These are phyloP conservation scores for Chloroidium sp. DNA, from an alignment of 163 green algal species.

Conservation along the genomic window DNA sequence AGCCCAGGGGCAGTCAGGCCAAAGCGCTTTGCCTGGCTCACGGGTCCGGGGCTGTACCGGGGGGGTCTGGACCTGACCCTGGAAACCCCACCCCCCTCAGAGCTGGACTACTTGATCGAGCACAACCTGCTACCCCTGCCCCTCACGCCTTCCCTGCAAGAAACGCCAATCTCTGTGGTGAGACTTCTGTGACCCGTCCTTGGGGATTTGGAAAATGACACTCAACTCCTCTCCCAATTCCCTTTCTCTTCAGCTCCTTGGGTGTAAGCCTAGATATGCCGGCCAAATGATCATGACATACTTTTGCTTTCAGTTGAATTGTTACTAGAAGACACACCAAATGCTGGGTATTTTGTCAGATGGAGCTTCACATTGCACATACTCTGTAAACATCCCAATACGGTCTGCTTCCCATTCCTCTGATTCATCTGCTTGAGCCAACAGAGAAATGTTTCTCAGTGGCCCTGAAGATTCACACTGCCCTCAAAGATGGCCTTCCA, in stretches of 20 bases:
- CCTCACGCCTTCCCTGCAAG: not conserved
- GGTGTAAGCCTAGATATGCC: too few species aligned
- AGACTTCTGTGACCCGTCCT: not conserved
- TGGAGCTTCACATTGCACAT: not conserved
- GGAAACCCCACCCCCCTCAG: not conserved
- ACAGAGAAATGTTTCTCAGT: too few species aligned
- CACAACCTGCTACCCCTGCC: conserved; percentile 28
- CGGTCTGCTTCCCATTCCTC: too few species aligned
- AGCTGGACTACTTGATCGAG: conserved; percentile 26
- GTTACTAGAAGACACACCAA: not conserved
- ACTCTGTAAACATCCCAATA: too few species aligned
- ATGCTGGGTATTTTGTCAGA: not conserved
- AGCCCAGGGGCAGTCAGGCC: not conserved
- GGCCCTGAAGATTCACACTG: too few species aligned
- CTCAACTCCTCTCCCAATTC: not conserved
- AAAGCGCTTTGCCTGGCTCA: conserved; percentile 73
- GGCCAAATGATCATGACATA: too few species aligned
- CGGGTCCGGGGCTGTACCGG: conserved; percentile 51
- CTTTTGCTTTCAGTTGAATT: not conserved
- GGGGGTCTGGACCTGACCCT: conserved; percentile 11
- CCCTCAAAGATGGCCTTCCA: too few species aligned
- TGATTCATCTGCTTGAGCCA: too few species aligned
- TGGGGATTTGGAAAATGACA: not conserved
- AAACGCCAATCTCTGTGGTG: not conserved
- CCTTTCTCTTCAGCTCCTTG: too few species aligned